Conservation (phyloP, 768 basidiomycete genomes). For the Piloderma croceum region DNA sequence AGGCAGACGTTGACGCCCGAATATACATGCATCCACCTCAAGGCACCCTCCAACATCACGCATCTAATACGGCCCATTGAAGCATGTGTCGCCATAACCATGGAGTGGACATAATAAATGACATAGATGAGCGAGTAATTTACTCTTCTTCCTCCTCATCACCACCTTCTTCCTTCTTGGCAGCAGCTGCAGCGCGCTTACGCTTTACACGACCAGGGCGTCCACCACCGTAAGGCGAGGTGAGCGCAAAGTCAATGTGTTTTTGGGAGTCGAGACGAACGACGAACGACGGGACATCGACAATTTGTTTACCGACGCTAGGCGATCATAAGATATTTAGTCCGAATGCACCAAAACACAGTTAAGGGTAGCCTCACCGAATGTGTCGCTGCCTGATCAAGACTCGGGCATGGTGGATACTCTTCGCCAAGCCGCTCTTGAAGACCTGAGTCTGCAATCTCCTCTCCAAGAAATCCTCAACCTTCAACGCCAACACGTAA, state of each 20-base stretch:
- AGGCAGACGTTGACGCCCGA: too few species aligned
- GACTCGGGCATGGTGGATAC: slow-evolving; percentile 96
- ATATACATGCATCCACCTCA: too few species aligned
- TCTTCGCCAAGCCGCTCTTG: slow-evolving; percentile 97
- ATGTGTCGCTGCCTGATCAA: slow-evolving; percentile 98
- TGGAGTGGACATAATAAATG: too few species aligned
- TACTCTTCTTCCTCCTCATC: slow-evolving; percentile 91
- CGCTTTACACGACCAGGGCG: slow-evolving; percentile 96
- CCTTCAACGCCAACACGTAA: slow-evolving; percentile 99
- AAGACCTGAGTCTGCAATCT: slow-evolving; percentile 99
- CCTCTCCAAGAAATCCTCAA: slow-evolving; percentile 99
- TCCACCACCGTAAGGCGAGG: slow-evolving; percentile 94
- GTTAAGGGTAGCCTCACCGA: slow-evolving; percentile 53
- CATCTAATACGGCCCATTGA: too few species aligned
- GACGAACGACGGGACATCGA: slow-evolving; percentile 97
- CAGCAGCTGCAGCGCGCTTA: slow-evolving; percentile 92
- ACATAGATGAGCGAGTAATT: too few species aligned
- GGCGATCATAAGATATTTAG: not conserved
- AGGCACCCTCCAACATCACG: too few species aligned
- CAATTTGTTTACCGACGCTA: slow-evolving; percentile 97
- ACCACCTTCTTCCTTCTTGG: slow-evolving; percentile 84
- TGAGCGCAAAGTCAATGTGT: slow-evolving; percentile 98
- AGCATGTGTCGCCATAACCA: too few species aligned
- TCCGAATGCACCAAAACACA: slow-evolving; percentile 1
- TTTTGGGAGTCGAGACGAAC: slow-evolving; percentile 99